A percentile compares a stretch with the other conserved stretches of the same genome.
Evolutionary conservation across 2,329 filamentous ascomycete species (phyloP).

Genomic region (Zymoseptoria pseudotritici): DNA sequence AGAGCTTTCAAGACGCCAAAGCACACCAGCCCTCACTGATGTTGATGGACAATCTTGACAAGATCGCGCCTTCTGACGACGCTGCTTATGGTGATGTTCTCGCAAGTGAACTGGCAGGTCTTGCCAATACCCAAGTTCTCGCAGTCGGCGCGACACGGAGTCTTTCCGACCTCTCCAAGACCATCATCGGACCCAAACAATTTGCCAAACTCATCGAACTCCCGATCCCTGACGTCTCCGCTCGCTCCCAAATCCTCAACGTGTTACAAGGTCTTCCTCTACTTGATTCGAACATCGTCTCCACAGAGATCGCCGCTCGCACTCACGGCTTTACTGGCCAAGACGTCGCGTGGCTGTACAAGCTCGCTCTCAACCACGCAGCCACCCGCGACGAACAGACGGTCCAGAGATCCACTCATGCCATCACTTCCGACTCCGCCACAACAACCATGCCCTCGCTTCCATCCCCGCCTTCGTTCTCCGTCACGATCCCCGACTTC

Average conservation of each 20-base stretch:
- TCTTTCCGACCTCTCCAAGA: slow-evolving; percentile 62
- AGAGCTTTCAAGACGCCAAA: slow-evolving; percentile 62
- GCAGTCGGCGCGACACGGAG: slow-evolving; percentile 71
- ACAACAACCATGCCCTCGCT: background rate
- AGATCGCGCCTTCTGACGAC: slow-evolving; percentile 54
- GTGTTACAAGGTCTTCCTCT: slow-evolving; percentile 48
- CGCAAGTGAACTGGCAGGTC: slow-evolving; percentile 48
- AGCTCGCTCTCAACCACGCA: slow-evolving; percentile 42
- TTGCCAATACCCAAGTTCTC: slow-evolving; percentile 53
- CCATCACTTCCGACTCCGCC: background rate
- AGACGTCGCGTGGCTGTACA: slow-evolving; percentile 62
- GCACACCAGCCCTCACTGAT: slow-evolving; percentile 67
- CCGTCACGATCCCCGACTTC: slow-evolving; percentile 44
- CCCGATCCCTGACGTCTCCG: slow-evolving; percentile 64
- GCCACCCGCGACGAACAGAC: slow-evolving; percentile 29
- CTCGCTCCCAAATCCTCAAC: slow-evolving; percentile 67
- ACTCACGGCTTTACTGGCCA: slow-evolving; percentile 83
- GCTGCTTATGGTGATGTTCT: slow-evolving; percentile 37
- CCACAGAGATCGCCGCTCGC: slow-evolving; percentile 58
- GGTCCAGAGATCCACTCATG: slow-evolving; percentile 8
- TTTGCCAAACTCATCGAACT: slow-evolving; percentile 64
- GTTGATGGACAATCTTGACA: slow-evolving; percentile 69
- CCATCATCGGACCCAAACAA: slow-evolving; percentile 57
- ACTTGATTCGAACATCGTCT: slow-evolving; percentile 41
- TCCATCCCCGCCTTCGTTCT: background rate